phyloP scores from a whole-genome alignment of 1,139 yeast genomes.

The Hyphopichia burtonii region DNA sequence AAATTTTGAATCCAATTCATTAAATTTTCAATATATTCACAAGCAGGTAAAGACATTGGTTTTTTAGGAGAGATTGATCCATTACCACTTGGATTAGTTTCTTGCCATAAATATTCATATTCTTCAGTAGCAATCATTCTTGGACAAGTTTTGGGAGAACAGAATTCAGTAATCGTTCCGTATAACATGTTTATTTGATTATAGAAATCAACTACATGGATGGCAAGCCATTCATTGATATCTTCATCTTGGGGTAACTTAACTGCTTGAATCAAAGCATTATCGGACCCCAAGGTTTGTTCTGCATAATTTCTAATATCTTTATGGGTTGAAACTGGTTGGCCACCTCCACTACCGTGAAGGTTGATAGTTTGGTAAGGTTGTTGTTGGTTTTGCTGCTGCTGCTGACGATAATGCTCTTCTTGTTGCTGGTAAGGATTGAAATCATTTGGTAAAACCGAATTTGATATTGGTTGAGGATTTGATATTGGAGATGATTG shows the following conservation, averaged over 20 bases:
- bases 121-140: conserved; percentile 96
- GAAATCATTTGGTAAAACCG: conserved; percentile 34
- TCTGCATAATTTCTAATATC: conserved; percentile 85
- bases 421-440: conserved; percentile 1
- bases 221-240: conserved; percentile 92
- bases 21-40: conserved; percentile 87
- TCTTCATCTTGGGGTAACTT: conserved; percentile 93
- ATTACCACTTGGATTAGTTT: conserved; percentile 44
- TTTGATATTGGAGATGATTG: conserved; percentile 42
- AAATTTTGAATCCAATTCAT: conserved; percentile 94
- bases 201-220: conserved; percentile 86
- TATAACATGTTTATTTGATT: conserved; percentile 96
- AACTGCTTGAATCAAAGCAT: conserved; percentile 88
- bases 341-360: conserved; percentile 21
- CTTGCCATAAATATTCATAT: conserved; percentile 96
- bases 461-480: conserved; percentile 36
- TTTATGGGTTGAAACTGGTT: conserved; percentile 58
- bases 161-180: conserved; percentile 93
- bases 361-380: conserved; percentile 26
- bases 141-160: conserved; percentile 91
- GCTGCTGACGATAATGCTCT: conserved; percentile 17
- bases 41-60: conserved; percentile 70
- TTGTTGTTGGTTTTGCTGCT: conserved; percentile 17
- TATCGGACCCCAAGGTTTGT: conserved; percentile 90
- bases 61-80: conserved; percentile 56